Evolutionary conservation across 2,329 filamentous ascomycete genomes (phyloP).

Genomic region (Uncinocarpus reesii): DNA sequence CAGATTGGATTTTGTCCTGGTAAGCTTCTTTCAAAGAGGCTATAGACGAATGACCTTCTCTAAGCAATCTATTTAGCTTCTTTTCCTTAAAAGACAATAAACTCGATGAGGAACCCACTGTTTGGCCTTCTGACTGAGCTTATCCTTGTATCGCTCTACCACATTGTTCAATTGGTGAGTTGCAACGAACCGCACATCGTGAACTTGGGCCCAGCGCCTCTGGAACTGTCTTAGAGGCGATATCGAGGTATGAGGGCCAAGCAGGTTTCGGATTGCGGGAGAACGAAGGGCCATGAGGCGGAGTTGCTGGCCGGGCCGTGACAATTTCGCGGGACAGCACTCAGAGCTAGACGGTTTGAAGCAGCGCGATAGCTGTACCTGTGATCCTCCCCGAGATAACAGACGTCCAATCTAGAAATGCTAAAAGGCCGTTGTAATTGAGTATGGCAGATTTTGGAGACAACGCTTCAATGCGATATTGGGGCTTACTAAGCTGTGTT

Average conservation of each 20-base stretch:
- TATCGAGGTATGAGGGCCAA: slow-evolving; percentile 7
- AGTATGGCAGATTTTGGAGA: no score
- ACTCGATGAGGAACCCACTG: slow-evolving; percentile 36
- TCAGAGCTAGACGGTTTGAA: no score
- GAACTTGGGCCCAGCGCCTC: slow-evolving; percentile 79
- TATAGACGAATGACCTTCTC: slow-evolving; percentile 54
- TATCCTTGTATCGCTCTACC: slow-evolving; percentile 74
- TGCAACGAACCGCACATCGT: slow-evolving; percentile 81
- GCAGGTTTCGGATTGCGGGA: slow-evolving; percentile 12
- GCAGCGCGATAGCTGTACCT: no score
- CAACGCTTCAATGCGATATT: no score
- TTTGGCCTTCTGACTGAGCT: slow-evolving; percentile 72
- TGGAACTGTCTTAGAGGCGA: slow-evolving; percentile 38
- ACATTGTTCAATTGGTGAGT: slow-evolving; percentile 60
- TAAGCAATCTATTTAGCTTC: slow-evolving; percentile 34
- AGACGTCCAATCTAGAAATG: no score
- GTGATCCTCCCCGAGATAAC: no score
- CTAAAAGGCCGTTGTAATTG: no score
- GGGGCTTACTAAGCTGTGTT: no score
- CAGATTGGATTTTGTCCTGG: slow-evolving; percentile 64
- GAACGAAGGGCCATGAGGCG: slow-evolving; percentile 10
- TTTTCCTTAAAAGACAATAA: neutral
- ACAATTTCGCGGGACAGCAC: no score
- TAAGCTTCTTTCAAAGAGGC: slow-evolving; percentile 64
- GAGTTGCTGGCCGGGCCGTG: neutral